These are phyloP conservation scores for Cucumis cinereus DNA, from an alignment of 306 rosid genomes.

Conservation along the genomic window DNA sequence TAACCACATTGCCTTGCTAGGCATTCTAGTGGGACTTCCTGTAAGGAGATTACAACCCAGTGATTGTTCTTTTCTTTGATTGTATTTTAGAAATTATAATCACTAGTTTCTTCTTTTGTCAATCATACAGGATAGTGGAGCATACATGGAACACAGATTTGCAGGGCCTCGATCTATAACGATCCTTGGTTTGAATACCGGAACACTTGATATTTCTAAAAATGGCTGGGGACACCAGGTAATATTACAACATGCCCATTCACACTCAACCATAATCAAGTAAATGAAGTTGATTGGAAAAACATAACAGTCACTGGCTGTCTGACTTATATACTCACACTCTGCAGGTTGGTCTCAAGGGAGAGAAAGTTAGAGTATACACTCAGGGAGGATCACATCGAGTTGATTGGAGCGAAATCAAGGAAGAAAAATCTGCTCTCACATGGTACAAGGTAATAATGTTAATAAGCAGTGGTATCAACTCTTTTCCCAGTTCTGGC, in stretches of 20 bases:
- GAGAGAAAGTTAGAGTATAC: conserved; percentile 31
- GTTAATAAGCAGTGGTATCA: background rate
- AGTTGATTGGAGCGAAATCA: conserved; percentile 26
- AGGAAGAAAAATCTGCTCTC: conserved; percentile 18
- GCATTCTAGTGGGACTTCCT: conserved; percentile 52
- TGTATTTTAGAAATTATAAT: background rate
- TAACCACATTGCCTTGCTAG: conserved; percentile 44
- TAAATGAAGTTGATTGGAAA: background rate
- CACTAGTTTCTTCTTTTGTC: background rate
- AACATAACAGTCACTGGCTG: background rate
- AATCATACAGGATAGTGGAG: conserved; percentile 70
- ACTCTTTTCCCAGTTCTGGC: background rate
- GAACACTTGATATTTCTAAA: conserved; percentile 35
- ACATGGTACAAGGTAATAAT: conserved; percentile 87
- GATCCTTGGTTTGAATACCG: conserved; percentile 45
- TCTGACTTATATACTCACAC: background rate
- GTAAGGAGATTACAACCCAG: conserved; percentile 33
- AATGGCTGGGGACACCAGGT: conserved; percentile 73
- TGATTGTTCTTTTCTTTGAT: background rate
- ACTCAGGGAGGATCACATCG: conserved; percentile 32
- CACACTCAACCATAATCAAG: background rate
- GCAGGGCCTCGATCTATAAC: conserved; percentile 50
- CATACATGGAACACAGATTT: conserved; percentile 86
- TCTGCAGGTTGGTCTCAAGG: conserved; percentile 42
- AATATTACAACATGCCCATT: background rate